Percentiles rank a stretch among this genome's conserved stretches.
Conservation (phyloP, 2,329 filamentous ascomycete genomes). For the Penicillium palitans region DNA sequence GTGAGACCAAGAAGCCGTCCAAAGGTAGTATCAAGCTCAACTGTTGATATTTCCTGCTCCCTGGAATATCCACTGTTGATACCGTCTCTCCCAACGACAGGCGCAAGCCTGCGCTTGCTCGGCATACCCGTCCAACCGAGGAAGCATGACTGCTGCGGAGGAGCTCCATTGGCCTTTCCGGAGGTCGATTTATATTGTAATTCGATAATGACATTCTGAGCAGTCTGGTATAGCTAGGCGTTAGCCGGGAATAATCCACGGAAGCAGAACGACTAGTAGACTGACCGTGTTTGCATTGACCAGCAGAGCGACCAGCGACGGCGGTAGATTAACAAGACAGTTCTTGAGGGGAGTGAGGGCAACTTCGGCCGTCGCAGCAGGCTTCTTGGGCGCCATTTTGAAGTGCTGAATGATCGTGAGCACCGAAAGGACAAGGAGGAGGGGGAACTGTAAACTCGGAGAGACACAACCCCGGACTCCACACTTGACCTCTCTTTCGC, state of each 20-base stretch:
- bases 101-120: slow-evolving; percentile 77
- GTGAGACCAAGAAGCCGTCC: slow-evolving; percentile 72
- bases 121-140: slow-evolving; percentile 98
- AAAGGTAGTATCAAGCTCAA: slow-evolving; percentile 87
- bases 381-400: slow-evolving; percentile 50
- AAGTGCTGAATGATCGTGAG: slow-evolving; percentile 21
- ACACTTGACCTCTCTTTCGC: slow-evolving; percentile 29
- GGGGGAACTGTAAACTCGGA: slow-evolving; percentile 15
- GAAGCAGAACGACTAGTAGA: slow-evolving; percentile 12
- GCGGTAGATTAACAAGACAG: slow-evolving; percentile 89
- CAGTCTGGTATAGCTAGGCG: slow-evolving; percentile 58
- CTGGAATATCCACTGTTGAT: slow-evolving; percentile 61
- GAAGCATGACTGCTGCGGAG: slow-evolving; percentile 70
- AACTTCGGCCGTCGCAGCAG: slow-evolving; percentile 73
- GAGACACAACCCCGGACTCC: slow-evolving; percentile 24
- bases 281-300: slow-evolving; percentile 87
- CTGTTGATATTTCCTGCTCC: slow-evolving; percentile 73
- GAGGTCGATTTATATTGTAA: slow-evolving; percentile 69
- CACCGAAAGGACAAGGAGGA: slow-evolving; percentile 14
- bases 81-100: slow-evolving; percentile 73
- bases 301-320: slow-evolving; percentile 78
- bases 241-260: slow-evolving; percentile 21
- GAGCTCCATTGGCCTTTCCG: slow-evolving; percentile 52
- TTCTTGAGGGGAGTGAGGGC: slow-evolving; percentile 86
- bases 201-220: slow-evolving; percentile 95